A percentile compares a stretch with the other conserved stretches of the same genome.
These are phyloP conservation scores for Kitagawia praeruptora DNA, from an alignment of 129 eudicot species.

Conservation along the genomic window DNA sequence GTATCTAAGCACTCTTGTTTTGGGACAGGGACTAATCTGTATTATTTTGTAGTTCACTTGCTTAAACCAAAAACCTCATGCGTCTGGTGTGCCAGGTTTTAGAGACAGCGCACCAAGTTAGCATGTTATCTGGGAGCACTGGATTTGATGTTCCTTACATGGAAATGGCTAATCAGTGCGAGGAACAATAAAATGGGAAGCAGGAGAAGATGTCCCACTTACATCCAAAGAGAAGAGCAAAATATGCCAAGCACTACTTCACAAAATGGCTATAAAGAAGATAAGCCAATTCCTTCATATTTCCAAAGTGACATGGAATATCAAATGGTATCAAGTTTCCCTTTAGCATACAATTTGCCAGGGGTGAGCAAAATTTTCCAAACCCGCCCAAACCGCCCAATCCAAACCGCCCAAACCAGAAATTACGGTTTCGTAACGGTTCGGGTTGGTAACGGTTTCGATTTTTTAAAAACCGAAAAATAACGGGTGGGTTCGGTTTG, in stretches of 20 bases:
- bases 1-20: not conserved
- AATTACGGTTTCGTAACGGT: no score
- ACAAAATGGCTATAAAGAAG: conserved; percentile 20
- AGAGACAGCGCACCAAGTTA: conserved; percentile 84
- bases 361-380: no score
- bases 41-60: not conserved
- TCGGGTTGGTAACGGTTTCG: no score
- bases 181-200: conserved; percentile 64
- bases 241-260: conserved; percentile 14
- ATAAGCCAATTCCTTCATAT: conserved; percentile 9
- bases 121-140: conserved; percentile 60
- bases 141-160: conserved; percentile 61
- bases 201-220: conserved; percentile 71
- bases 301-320: not conserved
- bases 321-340: conserved; percentile 5
- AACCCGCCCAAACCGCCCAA: no score
- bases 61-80: not conserved
- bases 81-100: conserved; percentile 41
- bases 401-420: no score
- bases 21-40: not conserved
- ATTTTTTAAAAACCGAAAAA: no score
- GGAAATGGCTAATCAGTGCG: conserved; percentile 87
- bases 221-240: conserved; percentile 32
- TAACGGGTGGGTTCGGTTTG: no score
- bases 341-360: not conserved